Base-by-base conservation (phyloP, 352 stramenopile species). In the Globisporangium apiculatum region DNA sequence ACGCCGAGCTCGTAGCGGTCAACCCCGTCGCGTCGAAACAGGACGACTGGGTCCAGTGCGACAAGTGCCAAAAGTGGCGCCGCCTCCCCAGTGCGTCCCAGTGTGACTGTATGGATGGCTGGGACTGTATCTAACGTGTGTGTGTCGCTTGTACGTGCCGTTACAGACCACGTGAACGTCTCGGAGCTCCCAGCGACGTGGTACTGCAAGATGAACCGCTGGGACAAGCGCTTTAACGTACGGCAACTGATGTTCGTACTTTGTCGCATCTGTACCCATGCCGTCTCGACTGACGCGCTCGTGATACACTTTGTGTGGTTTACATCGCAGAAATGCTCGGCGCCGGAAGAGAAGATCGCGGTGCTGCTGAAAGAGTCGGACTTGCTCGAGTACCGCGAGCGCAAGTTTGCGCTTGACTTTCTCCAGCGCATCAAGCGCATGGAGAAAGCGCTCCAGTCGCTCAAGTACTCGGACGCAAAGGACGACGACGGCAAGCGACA, bases 151-250 rank as follows among this genome's bases (percentile, higher is more conserved):
- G 15, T 65, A 8, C 38, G 8, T 46, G 10, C 10, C 9, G 7
- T 14, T 15, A 46, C 41, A 91, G 83, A 89, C 51, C 76, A 87
- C 50, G 80, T 92, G 14, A 87, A 92, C 48, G 79, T 91, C 40
- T 84, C 71, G 12, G 79, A 86, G 53, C 66, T 92, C 15, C 83
- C 83, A 15, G 74, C 78, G 14, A 76, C 69, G 11, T 92, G 83
- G 83, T 92, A 91, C 64, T 92, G 83, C 76, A 87, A 88, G 67
- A 91, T 92, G 83, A 92, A 92, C 54, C 74, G 75, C 38, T 92
- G 83, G 83, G 79, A 89, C 65, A 87, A 89, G 55, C 72, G 67
- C 36, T 83, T 80, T 58, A 92, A 91, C 59, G 82, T 90, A 67
- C 59, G 76, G 64, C 1, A 2, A 1, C 24, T 11, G 37, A 31